Evolutionary conservation across 805 yeast genomes (phyloP), one percentile per base, ranked within the genome.

Genomic region (Suhomyces faveliae): DNA sequence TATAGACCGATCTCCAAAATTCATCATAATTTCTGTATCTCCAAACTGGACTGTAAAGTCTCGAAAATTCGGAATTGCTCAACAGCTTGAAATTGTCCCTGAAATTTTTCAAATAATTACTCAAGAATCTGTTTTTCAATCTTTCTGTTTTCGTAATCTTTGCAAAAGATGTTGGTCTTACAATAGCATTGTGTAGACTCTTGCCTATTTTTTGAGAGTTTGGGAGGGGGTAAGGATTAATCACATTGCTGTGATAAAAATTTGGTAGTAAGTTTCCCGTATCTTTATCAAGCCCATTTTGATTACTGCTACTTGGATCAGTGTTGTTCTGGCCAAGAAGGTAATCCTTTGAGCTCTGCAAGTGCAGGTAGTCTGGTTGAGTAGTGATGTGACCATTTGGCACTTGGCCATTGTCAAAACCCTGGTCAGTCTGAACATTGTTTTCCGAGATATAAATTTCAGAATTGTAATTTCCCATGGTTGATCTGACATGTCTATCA

Each of bases 1-100:
- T 56, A 48, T 64, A 64, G 20, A 70, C 48, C 0, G 60, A 47
- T n/a, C 54, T 50, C 76, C 76, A 71, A 39, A 71, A 56, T 19
- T 37, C 43, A 25, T 57, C 52, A 17, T 51, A 54, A 41, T 57
- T 58, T 6, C 48, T 41, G 13, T 56, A 51, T 12, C 46, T 45
- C 67, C 71, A 68, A 1, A 64, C 58, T 0, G 74, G 71, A 1
- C 56, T 46, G 35, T 48, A 53, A 8, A 35, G 40, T 7, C 44
- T 41, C 8, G 39, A 35, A 27, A 52, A 54, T 25, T 55, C 58
- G 9, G 41, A 43, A 30, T 58, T 54, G 12, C 37, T 51, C 35
- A 61, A 29, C 15, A 37, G 37, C 19, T 60, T 58, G 25, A 59
- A 43, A 35, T 51, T 46, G 12, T 44, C 19, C 5, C 42, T 46